Evolutionary conservation across 768 basidiomycete genomes (phyloP).

Genomic region (Chiua virens): DNA sequence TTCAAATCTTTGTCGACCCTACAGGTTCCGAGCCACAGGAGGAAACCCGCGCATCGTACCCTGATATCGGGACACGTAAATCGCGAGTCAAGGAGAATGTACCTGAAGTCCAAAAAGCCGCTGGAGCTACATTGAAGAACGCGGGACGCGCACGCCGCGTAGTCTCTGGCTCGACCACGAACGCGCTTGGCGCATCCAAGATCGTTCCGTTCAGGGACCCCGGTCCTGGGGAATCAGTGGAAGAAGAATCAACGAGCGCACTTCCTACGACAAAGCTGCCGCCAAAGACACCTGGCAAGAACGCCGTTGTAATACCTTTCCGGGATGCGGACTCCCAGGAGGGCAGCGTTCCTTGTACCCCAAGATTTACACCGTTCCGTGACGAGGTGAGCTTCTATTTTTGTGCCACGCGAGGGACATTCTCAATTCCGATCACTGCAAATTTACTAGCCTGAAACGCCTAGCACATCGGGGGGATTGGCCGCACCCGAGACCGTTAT

Average conservation of each 20-base stretch:
- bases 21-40: conserved; percentile 49
- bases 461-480: conserved; percentile 28
- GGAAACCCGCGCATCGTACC: conserved; percentile 52
- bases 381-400: conserved; percentile 56
- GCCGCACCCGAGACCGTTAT: conserved; percentile 58
- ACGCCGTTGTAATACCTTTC: conserved; percentile 38
- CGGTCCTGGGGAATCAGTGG: conserved; percentile 39
- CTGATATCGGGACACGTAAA: conserved; percentile 76
- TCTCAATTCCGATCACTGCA: conserved; percentile 10
- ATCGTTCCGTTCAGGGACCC: conserved; percentile 70
- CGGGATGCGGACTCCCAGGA: conserved; percentile 33
- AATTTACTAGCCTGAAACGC: conserved; percentile 19
- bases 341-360: conserved; percentile 42
- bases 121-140: conserved; percentile 65
- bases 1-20: conserved; percentile 76
- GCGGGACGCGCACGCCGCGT: conserved; percentile 56
- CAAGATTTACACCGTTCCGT: conserved; percentile 69
- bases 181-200: conserved; percentile 39
- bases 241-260: conserved; percentile 29
- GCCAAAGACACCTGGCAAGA: conserved; percentile 36
- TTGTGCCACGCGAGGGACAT: background rate
- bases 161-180: conserved; percentile 35
- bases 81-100: conserved; percentile 78
- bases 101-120: conserved; percentile 66
- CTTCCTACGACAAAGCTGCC: conserved; percentile 31